Conservation (phyloP, 2,329 filamentous ascomycete species). For the Phoma sp. region DNA sequence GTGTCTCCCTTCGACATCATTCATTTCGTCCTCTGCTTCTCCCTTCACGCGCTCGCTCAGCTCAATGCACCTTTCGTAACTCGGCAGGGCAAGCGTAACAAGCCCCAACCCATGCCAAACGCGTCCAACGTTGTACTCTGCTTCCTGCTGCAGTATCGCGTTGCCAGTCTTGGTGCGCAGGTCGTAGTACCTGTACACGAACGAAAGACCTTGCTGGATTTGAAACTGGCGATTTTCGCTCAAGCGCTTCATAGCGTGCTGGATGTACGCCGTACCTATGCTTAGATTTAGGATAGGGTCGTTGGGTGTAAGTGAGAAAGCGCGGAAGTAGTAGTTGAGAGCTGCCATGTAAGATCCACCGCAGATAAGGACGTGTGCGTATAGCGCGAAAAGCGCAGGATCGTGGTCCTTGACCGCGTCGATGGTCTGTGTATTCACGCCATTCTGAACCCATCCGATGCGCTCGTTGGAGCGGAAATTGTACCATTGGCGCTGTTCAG, state of each 20-base stretch:
- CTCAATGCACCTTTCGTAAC: conserved; percentile 69
- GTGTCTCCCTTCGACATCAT: conserved; percentile 46
- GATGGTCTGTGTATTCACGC: conserved; percentile 48
- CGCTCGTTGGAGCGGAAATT: conserved; percentile 48
- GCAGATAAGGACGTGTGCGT: conserved; percentile 87
- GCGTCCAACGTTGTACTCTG: conserved; percentile 80
- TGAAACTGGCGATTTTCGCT: conserved; percentile 89
- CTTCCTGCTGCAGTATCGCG: conserved; percentile 69
- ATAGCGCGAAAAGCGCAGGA: conserved; percentile 82
- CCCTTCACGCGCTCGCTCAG: conserved; percentile 55
- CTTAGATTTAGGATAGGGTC: conserved; percentile 83
- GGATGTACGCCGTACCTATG: conserved; percentile 78
- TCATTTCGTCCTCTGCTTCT: conserved; percentile 25
- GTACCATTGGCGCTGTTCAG: conserved; percentile 56
- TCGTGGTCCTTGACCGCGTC: conserved; percentile 61
- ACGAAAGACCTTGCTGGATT: conserved; percentile 83
- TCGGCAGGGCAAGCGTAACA: conserved; percentile 73
- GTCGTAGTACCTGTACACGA: conserved; percentile 77
- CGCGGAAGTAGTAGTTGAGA: conserved; percentile 82
- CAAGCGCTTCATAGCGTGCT: conserved; percentile 88
- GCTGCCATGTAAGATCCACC: conserved; percentile 85
- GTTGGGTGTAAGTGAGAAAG: conserved; percentile 70
- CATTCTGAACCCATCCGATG: conserved; percentile 50
- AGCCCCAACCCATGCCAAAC: conserved; percentile 80
- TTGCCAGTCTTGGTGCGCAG: conserved; percentile 57